Conservation (phyloP, 306 rosid species). For the Begonia fuchsioides region DNA sequence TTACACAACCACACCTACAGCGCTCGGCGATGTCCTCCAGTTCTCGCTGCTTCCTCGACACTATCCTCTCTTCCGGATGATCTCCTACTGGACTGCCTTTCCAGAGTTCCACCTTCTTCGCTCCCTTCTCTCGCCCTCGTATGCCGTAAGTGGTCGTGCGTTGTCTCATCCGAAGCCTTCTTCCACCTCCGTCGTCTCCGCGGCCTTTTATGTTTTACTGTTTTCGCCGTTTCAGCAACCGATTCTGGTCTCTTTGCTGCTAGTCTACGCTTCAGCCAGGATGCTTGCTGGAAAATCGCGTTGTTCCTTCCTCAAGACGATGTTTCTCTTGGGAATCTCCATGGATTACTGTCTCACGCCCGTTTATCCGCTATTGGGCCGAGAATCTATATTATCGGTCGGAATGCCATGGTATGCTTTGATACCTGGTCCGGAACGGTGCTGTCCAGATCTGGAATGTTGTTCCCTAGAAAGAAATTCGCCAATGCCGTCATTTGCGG, state of each 20-base stretch:
- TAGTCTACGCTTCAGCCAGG: constrained; percentile 11
- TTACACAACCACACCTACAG: background rate
- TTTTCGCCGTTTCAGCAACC: constrained; percentile 32
- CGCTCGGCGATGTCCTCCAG: background rate
- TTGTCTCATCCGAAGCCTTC: constrained; percentile 38
- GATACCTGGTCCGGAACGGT: constrained; percentile 51
- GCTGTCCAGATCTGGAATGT: constrained; percentile 22
- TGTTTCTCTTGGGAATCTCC: constrained; percentile 13
- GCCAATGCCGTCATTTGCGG: constrained; percentile 33
- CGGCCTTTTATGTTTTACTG: constrained; percentile 23
- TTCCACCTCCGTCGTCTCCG: constrained; percentile 39
- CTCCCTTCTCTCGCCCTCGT: constrained; percentile 38
- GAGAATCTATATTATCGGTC: constrained; percentile 35
- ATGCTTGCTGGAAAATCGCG: constrained; percentile 25
- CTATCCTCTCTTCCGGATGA: constrained; percentile 58
- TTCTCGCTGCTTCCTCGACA: constrained; percentile 12
- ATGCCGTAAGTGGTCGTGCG: constrained; percentile 44
- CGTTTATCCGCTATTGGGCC: constrained; percentile 37
- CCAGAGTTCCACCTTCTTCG: constrained; percentile 30
- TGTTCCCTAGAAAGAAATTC: constrained; percentile 44
- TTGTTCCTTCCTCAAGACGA: constrained; percentile 22
- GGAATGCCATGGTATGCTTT: constrained; percentile 30
- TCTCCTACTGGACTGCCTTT: constrained; percentile 44
- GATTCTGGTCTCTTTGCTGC: constrained; percentile 31
- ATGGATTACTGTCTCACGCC: constrained; percentile 34